Base-by-base conservation (phyloP, 352 stramenopile genomes). In the Phytophthora crassamura region DNA sequence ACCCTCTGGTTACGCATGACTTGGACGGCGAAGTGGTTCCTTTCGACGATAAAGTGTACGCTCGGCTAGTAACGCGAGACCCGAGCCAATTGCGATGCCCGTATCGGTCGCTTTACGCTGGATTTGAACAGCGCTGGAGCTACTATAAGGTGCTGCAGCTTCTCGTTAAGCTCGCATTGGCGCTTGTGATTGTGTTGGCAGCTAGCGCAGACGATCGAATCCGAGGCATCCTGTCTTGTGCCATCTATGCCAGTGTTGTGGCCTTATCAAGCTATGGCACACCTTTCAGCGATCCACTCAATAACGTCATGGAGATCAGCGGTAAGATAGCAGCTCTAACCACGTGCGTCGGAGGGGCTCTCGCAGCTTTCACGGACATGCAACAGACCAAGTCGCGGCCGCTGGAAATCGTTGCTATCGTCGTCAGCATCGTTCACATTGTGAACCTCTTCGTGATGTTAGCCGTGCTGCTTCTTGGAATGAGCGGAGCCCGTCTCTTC, bases 121-220 rank as follows among this genome's bases (percentile, higher is more conserved):
- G 79, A 18, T 84, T 84, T 38, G 77, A 88, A 52, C 68, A 67
- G 41, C 58, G 63, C 7, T 86, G 76, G 79, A 71, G 65, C n/a
- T 70, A 77, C 59, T 88, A 86, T 60, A 84, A 84, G 54, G 69
- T 86, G 0, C 62, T 80, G 1, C 67, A 82, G 48, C 55, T 88
- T n/a, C 22, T 77, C 5, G 70, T 81, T 15, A 88, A 86, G 48
- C 56, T 83, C 14, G 59, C 56, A n/a, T 60, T 86, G 22, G 70
- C 69, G 7, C 22, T 82, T 25, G 74, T 72, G 6, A 52, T 84
- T 35, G 49, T 85, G 0, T 18, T 71, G 9, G 52, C 75, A 5
- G 36, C 55, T 25, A 47, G 53, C 16, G 33, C n/a, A 7, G 57
- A 69, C 41, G 58, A 40, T 15, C 49, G 41, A 1, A 12, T 74